phyloP scores from a whole-genome alignment of 2,329 filamentous ascomycete species.

The Byssochlamys sp. region DNA sequence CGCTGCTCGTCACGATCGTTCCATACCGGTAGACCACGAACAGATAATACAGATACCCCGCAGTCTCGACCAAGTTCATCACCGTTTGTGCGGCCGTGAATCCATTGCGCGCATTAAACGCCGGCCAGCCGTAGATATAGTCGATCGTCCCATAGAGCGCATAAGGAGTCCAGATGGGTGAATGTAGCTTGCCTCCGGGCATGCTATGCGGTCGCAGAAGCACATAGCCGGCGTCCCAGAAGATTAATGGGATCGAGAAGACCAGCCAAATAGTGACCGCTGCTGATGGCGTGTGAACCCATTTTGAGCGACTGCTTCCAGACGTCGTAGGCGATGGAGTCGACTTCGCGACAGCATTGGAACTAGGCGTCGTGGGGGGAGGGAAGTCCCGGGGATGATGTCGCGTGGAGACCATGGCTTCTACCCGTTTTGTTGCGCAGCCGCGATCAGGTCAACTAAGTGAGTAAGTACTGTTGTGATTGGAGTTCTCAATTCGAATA shows the following conservation, averaged over 20 bases:
- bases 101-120: slow-evolving; percentile 57
- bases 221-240: slow-evolving; percentile 74
- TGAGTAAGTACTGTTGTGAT: neutral
- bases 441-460: neutral
- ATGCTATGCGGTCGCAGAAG: slow-evolving; percentile 71
- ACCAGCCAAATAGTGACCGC: slow-evolving; percentile 60
- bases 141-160: slow-evolving; percentile 71
- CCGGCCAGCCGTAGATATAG: slow-evolving; percentile 69
- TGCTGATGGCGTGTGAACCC: slow-evolving; percentile 53
- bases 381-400: slow-evolving; percentile 45
- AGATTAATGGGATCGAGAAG: slow-evolving; percentile 65
- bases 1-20: slow-evolving; percentile 17
- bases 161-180: slow-evolving; percentile 67
- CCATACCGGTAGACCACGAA: slow-evolving; percentile 42
- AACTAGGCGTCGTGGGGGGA: slow-evolving; percentile 16
- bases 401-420: slow-evolving; percentile 48
- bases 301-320: slow-evolving; percentile 18
- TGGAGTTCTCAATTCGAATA: neutral
- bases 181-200: slow-evolving; percentile 64
- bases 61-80: slow-evolving; percentile 60
- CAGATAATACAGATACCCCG: slow-evolving; percentile 56
- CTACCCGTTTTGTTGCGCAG: neutral
- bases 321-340: slow-evolving; percentile 13
- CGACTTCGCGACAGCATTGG: slow-evolving; percentile 16
- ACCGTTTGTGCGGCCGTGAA: slow-evolving; percentile 67